Conservation (phyloP, 768 basidiomycete species). For the Trametes maxima region DNA sequence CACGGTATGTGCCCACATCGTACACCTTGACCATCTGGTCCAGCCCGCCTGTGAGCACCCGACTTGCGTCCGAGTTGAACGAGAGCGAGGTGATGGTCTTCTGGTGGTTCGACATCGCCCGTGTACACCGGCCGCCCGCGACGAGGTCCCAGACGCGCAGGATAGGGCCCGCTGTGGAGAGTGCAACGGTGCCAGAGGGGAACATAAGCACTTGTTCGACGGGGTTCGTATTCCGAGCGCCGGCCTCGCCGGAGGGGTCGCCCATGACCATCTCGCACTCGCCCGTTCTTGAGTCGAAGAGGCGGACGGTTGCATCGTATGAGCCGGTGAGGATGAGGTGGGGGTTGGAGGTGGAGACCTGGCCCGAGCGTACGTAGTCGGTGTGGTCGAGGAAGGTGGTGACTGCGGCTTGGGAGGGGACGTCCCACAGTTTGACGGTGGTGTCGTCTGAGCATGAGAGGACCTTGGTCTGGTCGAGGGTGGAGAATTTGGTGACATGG, state of each 20-base stretch:
- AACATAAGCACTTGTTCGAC: slow-evolving; percentile 94
- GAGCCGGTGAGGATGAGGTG: slow-evolving; percentile 89
- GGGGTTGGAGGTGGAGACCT: slow-evolving; percentile 82
- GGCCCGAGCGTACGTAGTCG: slow-evolving; percentile 95
- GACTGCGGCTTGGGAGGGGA: slow-evolving; percentile 82
- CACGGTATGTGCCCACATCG: slow-evolving; percentile 90
- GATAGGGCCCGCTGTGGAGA: slow-evolving; percentile 91
- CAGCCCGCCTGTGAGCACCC: slow-evolving; percentile 86
- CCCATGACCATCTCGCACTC: slow-evolving; percentile 85
- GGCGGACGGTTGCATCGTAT: slow-evolving; percentile 87
- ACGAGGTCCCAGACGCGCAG: slow-evolving; percentile 94
- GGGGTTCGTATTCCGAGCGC: slow-evolving; percentile 51
- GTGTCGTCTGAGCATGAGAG: slow-evolving; percentile 97
- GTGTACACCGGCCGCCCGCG: slow-evolving; percentile 84
- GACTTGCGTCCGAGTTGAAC: slow-evolving; percentile 73
- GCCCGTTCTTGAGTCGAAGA: slow-evolving; percentile 87
- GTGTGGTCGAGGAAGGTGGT: slow-evolving; percentile 83
- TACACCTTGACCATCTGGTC: slow-evolving; percentile 99
- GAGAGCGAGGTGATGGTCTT: slow-evolving; percentile 92
- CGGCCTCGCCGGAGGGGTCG: slow-evolving; percentile 29
- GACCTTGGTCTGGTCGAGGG: slow-evolving; percentile 76
- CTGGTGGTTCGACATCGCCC: slow-evolving; percentile 96
- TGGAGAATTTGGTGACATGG: slow-evolving; percentile 91
- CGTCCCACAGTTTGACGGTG: slow-evolving; percentile 92
- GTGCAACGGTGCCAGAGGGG: slow-evolving; percentile 81